Evolutionary conservation across 129 eudicot genomes (phyloP), one percentile per base, ranked within the genome.

Genomic region (Logfia minima): DNA sequence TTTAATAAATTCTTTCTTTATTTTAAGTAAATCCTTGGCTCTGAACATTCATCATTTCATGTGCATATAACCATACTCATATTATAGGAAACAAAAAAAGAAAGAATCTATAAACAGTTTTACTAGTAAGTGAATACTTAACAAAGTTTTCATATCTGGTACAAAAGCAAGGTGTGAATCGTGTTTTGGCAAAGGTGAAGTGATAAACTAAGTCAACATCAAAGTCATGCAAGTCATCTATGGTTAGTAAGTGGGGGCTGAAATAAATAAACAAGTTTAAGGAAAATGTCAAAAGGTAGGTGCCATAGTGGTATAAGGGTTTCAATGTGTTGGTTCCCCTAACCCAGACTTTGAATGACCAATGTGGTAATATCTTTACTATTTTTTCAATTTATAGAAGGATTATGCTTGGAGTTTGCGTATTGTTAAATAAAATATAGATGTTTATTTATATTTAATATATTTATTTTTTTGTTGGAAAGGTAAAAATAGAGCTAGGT

Each of bases 311-410:
- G 79, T 80, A 66, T 66, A 55, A 63, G 26, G 53, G 74, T 53
- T 73, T 74, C 79, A 73, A 80, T 75, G 74, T 80, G 83, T 80
- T 80, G 79, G 83, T 66, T 80, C 83, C 83, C 79, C 83, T 80
- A 80, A 80, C 83, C 63, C 23, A 80, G 83, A 80, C 83, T 80
- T 80, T 74, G 65, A 55, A 35, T 71, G 13, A 24, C 78, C 78
- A 62, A 72, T 63, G 72, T 43, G 6, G 24, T 64, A 29, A 66
- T 4, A 35, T 28, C 55, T 14, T 14, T 48, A 48, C 55, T 48
- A 48, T 3, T 14, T 41, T 41, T 9, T 41, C 0, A 8, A 9
- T 41, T 41, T 41, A 41, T 2, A 41, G 14, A 14, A 41, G 4
- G 14, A 48, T 48, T 2, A 45, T 45, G 53, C 53, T 10, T 11